Evolutionary conservation across 208 protist species (phyloP).

Genomic region (Leishmania martiniquensis): DNA sequence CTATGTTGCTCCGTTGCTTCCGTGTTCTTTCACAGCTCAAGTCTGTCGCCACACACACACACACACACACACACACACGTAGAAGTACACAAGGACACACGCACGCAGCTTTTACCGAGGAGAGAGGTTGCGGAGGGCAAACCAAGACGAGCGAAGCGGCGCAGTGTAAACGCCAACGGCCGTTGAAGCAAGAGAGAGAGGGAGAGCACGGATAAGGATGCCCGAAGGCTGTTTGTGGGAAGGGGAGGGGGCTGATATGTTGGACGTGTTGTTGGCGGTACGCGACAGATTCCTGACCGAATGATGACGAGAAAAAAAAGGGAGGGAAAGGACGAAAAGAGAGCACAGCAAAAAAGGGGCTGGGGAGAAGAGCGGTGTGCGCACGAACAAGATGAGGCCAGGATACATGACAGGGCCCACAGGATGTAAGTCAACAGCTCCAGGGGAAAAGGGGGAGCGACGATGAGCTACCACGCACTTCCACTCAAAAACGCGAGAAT

Average conservation of each 20-base stretch:
- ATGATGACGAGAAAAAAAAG: background rate
- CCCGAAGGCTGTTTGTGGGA: background rate
- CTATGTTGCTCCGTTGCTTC: background rate
- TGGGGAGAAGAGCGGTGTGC: background rate
- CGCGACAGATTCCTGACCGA: background rate
- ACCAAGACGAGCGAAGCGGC: background rate
- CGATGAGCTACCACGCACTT: too few species aligned
- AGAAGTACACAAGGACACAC: background rate
- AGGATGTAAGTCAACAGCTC: too few species aligned
- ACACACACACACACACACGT: background rate
- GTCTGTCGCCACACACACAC: background rate
- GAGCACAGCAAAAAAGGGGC: background rate
- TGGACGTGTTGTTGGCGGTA: too few species aligned
- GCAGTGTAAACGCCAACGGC: too few species aligned
- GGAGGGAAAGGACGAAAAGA: background rate
- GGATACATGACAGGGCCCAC: too few species aligned
- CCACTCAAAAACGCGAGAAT: too few species aligned
- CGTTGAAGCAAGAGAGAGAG: too few species aligned
- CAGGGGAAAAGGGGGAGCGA: too few species aligned
- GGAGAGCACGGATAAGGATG: background rate
- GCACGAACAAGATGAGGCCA: too few species aligned
- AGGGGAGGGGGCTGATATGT: too few species aligned
- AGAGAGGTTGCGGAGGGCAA: too few species aligned
- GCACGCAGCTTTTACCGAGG: background rate
- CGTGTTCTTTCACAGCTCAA: too few species aligned